Evolutionary conservation across 2,329 filamentous ascomycete species (phyloP), one percentile per base, ranked within the genome.

Genomic region (Neofusicoccum kwambonambiense): DNA sequence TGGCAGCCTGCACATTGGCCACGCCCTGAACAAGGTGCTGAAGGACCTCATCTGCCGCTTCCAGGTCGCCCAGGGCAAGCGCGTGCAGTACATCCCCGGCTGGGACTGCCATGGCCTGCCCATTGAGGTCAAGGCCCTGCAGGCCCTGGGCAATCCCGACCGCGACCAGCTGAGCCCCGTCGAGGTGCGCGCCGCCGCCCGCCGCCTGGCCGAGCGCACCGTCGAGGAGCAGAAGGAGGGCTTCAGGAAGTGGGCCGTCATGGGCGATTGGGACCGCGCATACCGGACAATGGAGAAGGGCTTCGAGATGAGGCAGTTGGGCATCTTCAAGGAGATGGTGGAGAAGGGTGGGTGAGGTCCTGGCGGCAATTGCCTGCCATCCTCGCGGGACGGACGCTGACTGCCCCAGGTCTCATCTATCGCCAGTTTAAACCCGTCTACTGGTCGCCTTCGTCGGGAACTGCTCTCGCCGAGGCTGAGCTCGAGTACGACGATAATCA

Each of bases 91-190:
- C 73, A 83, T 93, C 15, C 95, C 95, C 2, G 94, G 95, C 51
- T 99, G 95, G 95, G 96, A 99, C 76, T 99, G 95, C 70, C 95
- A 99, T 81, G 95, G 95, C 0, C 84, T 99, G 56, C 95, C 95
- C 0, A 99, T 99, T 73, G 95, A 99, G 82, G 85, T 98, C 71
- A 99, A 98, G 79, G 95, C 93, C 27, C 84, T 99, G 15, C 90
- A 90, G 71, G 78, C 80, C 69, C 73, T 77, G 69, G 76, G 76
- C 67, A 67, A 66, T 51, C 27, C 58, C 52, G 67, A 65, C 8
- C 61, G 39, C 39, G 74, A 78, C n/a, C 72, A 78, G 22, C 75
- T 78, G 54, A 76, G 75, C 64, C 73, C 81, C 0, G 80, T 87
- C 57, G 84, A 86, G 67, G 85, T 93, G 66, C 86, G 91, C 22